Evolutionary conservation across 177 flowering plant species (phyloP).

Genomic region (Tripterygium wilfordii): DNA sequence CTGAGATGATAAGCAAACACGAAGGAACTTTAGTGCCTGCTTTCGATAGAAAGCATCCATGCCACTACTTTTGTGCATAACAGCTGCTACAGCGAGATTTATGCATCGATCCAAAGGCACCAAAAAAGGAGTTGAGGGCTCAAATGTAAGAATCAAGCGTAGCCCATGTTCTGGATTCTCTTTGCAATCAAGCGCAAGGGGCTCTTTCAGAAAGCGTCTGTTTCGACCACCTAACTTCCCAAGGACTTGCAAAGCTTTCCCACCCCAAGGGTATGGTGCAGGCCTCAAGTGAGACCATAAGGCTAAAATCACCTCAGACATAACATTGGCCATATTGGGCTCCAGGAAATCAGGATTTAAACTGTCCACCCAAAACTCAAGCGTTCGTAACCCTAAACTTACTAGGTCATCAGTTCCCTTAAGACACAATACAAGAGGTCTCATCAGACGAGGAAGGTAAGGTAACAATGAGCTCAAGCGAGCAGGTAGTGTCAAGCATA

Average conservation of each 20-base stretch:
- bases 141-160: conserved; percentile 93
- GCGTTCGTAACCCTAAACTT: conserved; percentile 79
- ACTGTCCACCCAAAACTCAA: conserved; percentile 98
- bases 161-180: conserved; percentile 99
- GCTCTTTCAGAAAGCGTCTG: conserved; percentile 93
- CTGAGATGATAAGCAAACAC: conserved; percentile 87
- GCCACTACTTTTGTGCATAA: conserved; percentile 50
- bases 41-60: conserved; percentile 80
- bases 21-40: conserved; percentile 87
- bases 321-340: conserved; percentile 97
- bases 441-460: conserved; percentile 90
- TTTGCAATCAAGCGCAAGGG: conserved; percentile 95
- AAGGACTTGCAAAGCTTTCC: conserved; percentile 81
- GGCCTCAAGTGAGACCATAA: conserved; percentile 98
- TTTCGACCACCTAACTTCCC: conserved; percentile 99
- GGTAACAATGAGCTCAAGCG: conserved; percentile 92
- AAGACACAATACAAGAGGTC: conserved; percentile 86
- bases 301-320: conserved; percentile 90
- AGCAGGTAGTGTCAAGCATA: conserved; percentile 89
- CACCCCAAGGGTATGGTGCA: conserved; percentile 95
- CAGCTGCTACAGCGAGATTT: conserved; percentile 83
- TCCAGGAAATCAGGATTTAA: conserved; percentile 98
- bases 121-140: conserved; percentile 93
- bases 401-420: conserved; percentile 91
- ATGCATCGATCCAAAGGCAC: conserved; percentile 96